These are phyloP conservation scores for Dendryphion nanum DNA, from an alignment of 2,329 filamentous ascomycete species.

Conservation along the genomic window DNA sequence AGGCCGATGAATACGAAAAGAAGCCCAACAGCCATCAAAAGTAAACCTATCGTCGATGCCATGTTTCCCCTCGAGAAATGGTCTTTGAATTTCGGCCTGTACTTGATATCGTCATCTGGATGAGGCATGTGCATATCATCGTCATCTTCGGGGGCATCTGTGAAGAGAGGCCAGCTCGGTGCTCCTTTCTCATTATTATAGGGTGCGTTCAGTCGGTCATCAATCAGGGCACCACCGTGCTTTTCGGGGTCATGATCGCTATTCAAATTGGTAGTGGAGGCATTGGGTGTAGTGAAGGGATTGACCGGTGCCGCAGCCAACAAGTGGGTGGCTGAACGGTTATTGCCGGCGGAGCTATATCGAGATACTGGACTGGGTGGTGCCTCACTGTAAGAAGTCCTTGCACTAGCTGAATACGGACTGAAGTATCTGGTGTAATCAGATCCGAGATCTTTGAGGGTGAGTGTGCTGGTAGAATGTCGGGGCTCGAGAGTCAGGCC, in stretches of 20 bases:
- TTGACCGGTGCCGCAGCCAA: conserved; percentile 12
- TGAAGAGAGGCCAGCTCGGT: conserved; percentile 46
- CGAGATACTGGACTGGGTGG: conserved; percentile 5
- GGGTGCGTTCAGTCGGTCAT: conserved; percentile 49
- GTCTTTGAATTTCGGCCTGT: conserved; percentile 45
- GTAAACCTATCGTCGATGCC: conserved; percentile 43
- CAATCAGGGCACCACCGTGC: conserved; percentile 42
- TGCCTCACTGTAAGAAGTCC: conserved; percentile 20
- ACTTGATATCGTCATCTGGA: conserved; percentile 48
- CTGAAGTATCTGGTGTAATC: conserved; percentile 39
- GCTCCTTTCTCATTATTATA: conserved; percentile 42
- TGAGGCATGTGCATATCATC: conserved; percentile 56
- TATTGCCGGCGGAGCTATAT: conserved; percentile 4
- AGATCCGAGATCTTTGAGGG: conserved; percentile 28
- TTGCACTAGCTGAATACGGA: conserved; percentile 26
- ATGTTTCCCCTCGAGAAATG: conserved; percentile 47
- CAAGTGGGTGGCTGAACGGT: conserved; percentile 7
- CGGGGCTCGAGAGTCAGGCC: neutral
- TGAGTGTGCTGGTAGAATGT: conserved; percentile 9
- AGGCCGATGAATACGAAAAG: conserved; percentile 52
- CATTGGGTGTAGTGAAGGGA: conserved; percentile 28
- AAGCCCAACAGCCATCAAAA: conserved; percentile 49
- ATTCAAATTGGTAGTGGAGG: conserved; percentile 25
- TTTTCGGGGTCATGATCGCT: conserved; percentile 23
- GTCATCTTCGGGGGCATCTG: conserved; percentile 52